Percentiles rank a stretch among this genome's conserved stretches.
Conservation (phyloP, 1,284 basidiomycete genomes). For the Tylopilus sp. region DNA sequence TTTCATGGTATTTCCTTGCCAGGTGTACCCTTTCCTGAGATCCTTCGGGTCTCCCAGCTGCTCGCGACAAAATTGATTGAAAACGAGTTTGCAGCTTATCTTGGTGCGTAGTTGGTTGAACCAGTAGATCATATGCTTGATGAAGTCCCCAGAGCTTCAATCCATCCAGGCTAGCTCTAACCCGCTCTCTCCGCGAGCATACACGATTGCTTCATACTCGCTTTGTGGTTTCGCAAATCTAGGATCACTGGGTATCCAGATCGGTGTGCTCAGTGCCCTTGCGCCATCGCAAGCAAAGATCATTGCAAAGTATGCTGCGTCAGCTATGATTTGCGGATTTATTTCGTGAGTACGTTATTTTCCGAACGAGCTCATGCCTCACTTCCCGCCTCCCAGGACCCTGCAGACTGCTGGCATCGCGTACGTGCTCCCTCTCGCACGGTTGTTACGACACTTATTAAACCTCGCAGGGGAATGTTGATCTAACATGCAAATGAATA, state of each 20-base stretch:
- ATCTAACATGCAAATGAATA: constrained; percentile 30
- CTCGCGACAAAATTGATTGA: constrained; percentile 86
- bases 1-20: constrained; percentile 3
- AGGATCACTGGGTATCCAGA: constrained; percentile 83
- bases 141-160: constrained; percentile 42
- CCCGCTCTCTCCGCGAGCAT: constrained; percentile 68
- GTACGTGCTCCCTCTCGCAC: constrained; percentile 38
- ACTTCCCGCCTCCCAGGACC: constrained; percentile 36
- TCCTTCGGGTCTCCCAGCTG: constrained; percentile 71
- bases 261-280: constrained; percentile 82
- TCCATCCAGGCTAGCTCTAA: constrained; percentile 45
- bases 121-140: not conserved
- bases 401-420: constrained; percentile 72
- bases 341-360: constrained; percentile 41
- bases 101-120: constrained; percentile 30
- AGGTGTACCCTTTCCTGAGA: constrained; percentile 70
- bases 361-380: not conserved
- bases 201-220: constrained; percentile 76
- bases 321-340: constrained; percentile 81
- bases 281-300: constrained; percentile 72
- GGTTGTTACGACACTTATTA: constrained; percentile 5
- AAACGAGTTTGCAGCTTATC: constrained; percentile 85
- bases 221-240: constrained; percentile 91
- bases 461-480: constrained; percentile 46
- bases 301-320: constrained; percentile 69